phyloP scores from a whole-genome alignment of 163 green algal species.

The Chloromonas sp. region DNA sequence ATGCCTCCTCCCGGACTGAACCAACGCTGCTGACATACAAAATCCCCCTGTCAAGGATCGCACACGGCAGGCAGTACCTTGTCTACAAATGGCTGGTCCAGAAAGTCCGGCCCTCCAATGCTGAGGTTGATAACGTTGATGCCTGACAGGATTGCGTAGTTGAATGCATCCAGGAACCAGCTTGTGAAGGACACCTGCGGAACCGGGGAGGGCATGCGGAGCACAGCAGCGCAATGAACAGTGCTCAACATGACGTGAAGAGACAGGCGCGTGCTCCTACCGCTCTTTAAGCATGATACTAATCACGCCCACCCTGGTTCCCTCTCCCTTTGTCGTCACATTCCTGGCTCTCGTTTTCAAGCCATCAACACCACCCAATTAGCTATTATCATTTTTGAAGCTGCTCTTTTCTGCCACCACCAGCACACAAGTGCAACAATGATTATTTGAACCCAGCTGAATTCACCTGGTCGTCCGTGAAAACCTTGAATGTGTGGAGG shows the following conservation, averaged over 20 bases:
- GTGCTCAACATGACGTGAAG: too few species aligned
- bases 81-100: slow-evolving; percentile 94
- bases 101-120: slow-evolving; percentile 94
- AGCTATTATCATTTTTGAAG: too few species aligned
- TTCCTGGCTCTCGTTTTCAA: too few species aligned
- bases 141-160: slow-evolving; percentile 34
- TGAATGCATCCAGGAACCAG: slow-evolving; percentile 99
- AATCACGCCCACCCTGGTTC: not conserved
- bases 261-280: not conserved
- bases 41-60: too few species aligned
- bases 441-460: too few species aligned
- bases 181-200: slow-evolving; percentile 92
- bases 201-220: not conserved
- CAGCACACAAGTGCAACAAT: too few species aligned
- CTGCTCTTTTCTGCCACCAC: too few species aligned
- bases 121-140: slow-evolving; percentile 91
- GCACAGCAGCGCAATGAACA: too few species aligned
- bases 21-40: too few species aligned
- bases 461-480: slow-evolving; percentile 75
- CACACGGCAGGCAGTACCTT: slow-evolving; percentile 58
- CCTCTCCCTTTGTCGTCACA: too few species aligned
- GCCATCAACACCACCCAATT: too few species aligned
- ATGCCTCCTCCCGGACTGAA: too few species aligned
- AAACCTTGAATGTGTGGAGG: slow-evolving; percentile 94
- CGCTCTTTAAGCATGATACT: not conserved